Conservation (phyloP, 805 yeast species). For the Metschnikowia aberdeeniae region DNA sequence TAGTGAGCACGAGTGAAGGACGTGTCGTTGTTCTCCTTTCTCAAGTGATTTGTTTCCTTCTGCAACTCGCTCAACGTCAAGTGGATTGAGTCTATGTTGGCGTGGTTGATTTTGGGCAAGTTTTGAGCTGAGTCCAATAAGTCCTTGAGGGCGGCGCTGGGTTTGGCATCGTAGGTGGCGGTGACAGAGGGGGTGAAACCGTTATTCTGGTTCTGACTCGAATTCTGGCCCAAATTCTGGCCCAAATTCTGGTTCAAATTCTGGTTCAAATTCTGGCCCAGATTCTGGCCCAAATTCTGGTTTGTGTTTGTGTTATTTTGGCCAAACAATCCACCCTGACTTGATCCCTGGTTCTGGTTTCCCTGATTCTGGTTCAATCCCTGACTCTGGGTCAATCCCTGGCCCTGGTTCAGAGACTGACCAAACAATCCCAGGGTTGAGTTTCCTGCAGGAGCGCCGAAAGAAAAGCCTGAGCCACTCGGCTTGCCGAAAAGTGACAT, state of each 20-base stretch:
- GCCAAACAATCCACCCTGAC: too few relatives aligned
- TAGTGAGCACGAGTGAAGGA: slow-evolving; percentile 76
- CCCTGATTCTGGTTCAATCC: too few relatives aligned
- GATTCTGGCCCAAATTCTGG: background rate
- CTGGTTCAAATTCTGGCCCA: background rate
- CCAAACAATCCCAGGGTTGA: background rate
- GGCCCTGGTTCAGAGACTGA: too few relatives aligned
- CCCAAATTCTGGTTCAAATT: background rate
- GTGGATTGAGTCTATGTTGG: slow-evolving; percentile 76
- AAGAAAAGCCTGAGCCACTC: slow-evolving; percentile 10
- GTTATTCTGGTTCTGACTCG: background rate
- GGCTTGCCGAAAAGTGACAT: slow-evolving; percentile 15
- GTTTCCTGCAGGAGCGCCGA: slow-evolving; percentile 3
- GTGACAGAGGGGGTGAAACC: slow-evolving; percentile 1
- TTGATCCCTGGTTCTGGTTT: too few relatives aligned
- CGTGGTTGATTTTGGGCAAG: slow-evolving; percentile 54
- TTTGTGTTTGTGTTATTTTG: too few relatives aligned
- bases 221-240: background rate
- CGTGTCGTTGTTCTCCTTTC: slow-evolving; percentile 34
- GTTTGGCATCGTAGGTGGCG: background rate
- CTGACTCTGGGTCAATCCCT: too few relatives aligned
- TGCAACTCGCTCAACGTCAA: slow-evolving; percentile 76
- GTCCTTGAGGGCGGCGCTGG: slow-evolving; percentile 49
- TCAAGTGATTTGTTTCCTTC: slow-evolving; percentile 56
- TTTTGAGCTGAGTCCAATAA: slow-evolving; percentile 72